phyloP scores from a whole-genome alignment of 164 flowering plant species.

The Houttuynia cordata region DNA sequence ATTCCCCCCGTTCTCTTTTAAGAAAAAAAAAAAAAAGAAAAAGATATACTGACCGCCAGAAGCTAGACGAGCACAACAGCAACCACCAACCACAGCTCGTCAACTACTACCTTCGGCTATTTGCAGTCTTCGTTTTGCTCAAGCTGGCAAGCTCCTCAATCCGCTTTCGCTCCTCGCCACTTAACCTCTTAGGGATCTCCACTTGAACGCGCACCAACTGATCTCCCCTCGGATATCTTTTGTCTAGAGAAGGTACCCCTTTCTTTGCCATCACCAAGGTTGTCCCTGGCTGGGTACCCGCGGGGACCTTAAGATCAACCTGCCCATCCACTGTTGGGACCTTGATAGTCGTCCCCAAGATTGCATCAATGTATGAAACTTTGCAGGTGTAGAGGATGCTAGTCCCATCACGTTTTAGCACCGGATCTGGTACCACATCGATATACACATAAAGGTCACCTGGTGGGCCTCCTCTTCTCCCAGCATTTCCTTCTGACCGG shows the following conservation, averaged over 20 bases:
- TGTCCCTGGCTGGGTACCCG: constrained; percentile 87
- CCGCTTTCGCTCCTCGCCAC: constrained; percentile 73
- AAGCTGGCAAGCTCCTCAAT: constrained; percentile 71
- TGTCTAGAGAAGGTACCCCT: constrained; percentile 75
- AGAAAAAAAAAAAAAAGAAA: no score
- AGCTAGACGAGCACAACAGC: neutral
- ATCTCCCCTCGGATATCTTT: constrained; percentile 74
- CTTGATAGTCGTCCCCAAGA: constrained; percentile 71
- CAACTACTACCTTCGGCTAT: constrained; percentile 25
- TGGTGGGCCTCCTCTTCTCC: constrained; percentile 73
- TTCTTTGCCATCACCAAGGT: constrained; percentile 88
- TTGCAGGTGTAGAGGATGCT: constrained; percentile 84
- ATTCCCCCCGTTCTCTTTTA: neutral
- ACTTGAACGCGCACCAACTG: constrained; percentile 89
- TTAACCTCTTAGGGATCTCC: constrained; percentile 78
- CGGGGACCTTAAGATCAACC: constrained; percentile 80
- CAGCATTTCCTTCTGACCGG: constrained; percentile 82
- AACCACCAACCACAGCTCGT: neutral
- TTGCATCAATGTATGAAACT: constrained; percentile 86
- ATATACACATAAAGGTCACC: constrained; percentile 80
- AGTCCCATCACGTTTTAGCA: constrained; percentile 81
- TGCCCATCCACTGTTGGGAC: constrained; percentile 95
- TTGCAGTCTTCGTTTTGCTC: constrained; percentile 55
- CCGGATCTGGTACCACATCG: constrained; percentile 71
- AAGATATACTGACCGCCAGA: neutral